phyloP scores from a whole-genome alignment of 495 filamentous ascomycete genomes.

The Achaetomiella virescens region DNA sequence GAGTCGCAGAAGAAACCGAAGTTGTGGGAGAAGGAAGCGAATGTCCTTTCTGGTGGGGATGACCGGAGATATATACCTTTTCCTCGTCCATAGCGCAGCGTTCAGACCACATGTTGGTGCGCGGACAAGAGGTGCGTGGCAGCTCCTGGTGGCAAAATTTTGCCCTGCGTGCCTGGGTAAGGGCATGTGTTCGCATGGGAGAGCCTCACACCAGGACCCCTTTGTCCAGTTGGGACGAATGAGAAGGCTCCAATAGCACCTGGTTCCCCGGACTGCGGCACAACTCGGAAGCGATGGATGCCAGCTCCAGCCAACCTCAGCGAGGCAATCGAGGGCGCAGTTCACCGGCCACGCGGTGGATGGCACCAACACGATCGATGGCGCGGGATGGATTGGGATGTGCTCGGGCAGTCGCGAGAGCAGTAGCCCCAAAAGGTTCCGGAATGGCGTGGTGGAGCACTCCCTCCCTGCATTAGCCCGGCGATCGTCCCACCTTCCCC shows the following conservation, averaged over 20 bases:
- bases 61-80: no score
- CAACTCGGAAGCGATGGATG: neutral
- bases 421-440: neutral
- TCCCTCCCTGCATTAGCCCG: conserved; percentile 2
- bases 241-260: neutral
- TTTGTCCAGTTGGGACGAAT: conserved; percentile 6
- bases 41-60: no score
- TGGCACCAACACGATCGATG: neutral
- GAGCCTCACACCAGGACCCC: neutral
- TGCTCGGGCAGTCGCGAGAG: neutral
- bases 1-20: no score
- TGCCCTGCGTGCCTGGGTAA: no score
- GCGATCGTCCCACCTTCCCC: conserved; percentile 15
- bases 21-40: no score
- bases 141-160: no score
- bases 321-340: no score
- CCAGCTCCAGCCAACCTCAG: neutral
- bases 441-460: conserved; percentile 12
- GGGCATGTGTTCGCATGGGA: neutral
- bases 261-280: neutral
- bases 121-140: neutral
- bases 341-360: neutral
- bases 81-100: no score
- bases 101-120: no score
- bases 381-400: neutral